A percentile compares a stretch with the other conserved stretches of the same genome.
Evolutionary conservation across 1,139 yeast genomes (phyloP).

Genomic region (Taiozyma sp.): DNA sequence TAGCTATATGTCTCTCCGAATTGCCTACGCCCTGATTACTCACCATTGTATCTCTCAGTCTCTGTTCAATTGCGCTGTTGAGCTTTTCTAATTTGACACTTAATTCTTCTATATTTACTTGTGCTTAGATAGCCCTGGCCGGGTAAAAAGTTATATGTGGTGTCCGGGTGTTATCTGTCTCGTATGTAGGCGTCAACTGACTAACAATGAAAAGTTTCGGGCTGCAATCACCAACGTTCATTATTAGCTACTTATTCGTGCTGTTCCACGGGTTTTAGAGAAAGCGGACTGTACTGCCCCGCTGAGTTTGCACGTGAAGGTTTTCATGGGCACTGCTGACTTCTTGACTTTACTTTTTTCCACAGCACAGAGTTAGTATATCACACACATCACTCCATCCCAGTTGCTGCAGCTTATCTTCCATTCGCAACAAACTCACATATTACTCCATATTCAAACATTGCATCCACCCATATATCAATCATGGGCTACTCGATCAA

Average conservation of each 20-base stretch:
- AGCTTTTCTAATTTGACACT: neutral
- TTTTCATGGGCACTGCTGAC: neutral
- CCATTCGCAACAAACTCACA: neutral
- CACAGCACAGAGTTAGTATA: neutral
- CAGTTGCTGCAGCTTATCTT: neutral
- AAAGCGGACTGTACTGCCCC: neutral
- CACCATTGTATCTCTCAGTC: neutral
- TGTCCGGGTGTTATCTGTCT: neutral
- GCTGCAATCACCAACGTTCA: neutral
- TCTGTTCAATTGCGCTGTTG: neutral
- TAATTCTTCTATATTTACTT: neutral
- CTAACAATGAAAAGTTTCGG: neutral
- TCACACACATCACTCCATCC: neutral
- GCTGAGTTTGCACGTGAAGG: neutral
- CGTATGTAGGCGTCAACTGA: neutral
- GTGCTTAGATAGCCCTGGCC: neutral
- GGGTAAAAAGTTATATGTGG: neutral
- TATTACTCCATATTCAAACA: neutral
- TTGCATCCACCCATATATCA: neutral
- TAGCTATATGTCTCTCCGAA: neutral
- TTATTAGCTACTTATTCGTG: neutral
- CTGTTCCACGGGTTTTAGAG: neutral
- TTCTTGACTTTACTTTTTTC: neutral
- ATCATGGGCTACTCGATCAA: constrained; percentile 55
- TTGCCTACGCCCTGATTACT: neutral